Evolutionary conservation across 331 rosid genomes (phyloP), one percentile per base, ranked within the genome.

Genomic region (Arachis monticola): DNA sequence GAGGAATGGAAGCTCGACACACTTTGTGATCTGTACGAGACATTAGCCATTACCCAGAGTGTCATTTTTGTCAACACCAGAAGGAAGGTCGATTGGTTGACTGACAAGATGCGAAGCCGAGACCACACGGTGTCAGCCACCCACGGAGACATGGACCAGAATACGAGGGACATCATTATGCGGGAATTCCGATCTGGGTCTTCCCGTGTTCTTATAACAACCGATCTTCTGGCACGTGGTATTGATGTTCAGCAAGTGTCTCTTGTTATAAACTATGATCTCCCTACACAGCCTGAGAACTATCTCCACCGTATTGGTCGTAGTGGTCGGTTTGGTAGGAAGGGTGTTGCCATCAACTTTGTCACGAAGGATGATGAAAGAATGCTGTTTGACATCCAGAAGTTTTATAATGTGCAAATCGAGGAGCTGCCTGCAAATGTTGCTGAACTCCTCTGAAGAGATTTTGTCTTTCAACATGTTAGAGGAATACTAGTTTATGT

Each of bases 161-260:
- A 90, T 63, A 90, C 91, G 64, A 83, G 96, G 73, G 96, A 90
- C 80, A 88, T 90, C 67, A 90, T 90, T 27, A 91, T 91, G 96
- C 93, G 96, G 11, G 96, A 91, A 68, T 91, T 91, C 66, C 93
- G 93, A n/a, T 91, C 96, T n/a, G 96, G 96, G 0, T 91, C 96
- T 4, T 91, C 93, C 8, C 90, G 96, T 60, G 96, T 91, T 52
- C 77, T 91, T 11, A 91, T 91, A 31, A 90, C 96, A 10, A 91
- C 96, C 2, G 90, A 91, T 83, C 90, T 88, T 11, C 77, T 91
- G 89, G 96, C 96, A 1, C 96, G 96, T 78, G 96, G 93, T 73
- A 91, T 91, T 53, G 96, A 91, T 70, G 96, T 91, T 46, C 96
- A 91, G 55, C 96, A 91, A 79, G 96, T 91, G 79, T 91, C 96